These are phyloP conservation scores for Aspergillus eucalypticola DNA, from an alignment of 2,329 filamentous ascomycete species.

Conservation along the genomic window DNA sequence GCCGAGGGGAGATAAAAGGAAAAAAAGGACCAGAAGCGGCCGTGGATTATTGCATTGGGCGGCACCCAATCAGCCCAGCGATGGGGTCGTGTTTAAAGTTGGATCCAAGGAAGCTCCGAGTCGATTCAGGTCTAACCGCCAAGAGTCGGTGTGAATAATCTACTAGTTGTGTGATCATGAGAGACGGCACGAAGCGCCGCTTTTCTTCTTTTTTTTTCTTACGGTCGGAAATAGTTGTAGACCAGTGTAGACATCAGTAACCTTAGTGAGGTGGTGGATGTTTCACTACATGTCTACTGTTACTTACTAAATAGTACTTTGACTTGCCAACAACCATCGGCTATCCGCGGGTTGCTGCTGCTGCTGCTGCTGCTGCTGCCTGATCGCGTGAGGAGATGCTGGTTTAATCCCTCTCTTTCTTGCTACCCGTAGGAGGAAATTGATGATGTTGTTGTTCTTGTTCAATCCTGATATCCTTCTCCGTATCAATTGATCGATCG, in stretches of 20 bases:
- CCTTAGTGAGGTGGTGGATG: too few relatives aligned
- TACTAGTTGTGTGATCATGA: too few relatives aligned
- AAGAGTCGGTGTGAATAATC: constrained; percentile 5
- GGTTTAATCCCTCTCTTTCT: background rate
- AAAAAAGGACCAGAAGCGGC: too few relatives aligned
- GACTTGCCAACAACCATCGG: background rate
- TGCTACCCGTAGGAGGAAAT: too few relatives aligned
- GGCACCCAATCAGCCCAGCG: background rate
- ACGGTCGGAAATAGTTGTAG: background rate
- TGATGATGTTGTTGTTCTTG: too few relatives aligned
- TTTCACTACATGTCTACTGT: too few relatives aligned
- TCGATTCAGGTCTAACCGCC: background rate
- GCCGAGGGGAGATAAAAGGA: background rate
- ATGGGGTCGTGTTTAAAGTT: constrained; percentile 1
- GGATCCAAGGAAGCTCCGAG: background rate
- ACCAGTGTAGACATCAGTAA: too few relatives aligned
- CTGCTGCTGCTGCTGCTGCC: constrained; percentile 1
- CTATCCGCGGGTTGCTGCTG: background rate
- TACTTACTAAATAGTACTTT: background rate
- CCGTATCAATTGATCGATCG: background rate
- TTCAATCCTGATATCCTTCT: background rate
- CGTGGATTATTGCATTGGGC: background rate
- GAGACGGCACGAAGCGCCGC: too few relatives aligned
- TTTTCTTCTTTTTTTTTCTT: background rate
- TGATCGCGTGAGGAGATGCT: background rate